Base-by-base conservation (phyloP, 495 filamentous ascomycete species). In the Neurospora sp. region DNA sequence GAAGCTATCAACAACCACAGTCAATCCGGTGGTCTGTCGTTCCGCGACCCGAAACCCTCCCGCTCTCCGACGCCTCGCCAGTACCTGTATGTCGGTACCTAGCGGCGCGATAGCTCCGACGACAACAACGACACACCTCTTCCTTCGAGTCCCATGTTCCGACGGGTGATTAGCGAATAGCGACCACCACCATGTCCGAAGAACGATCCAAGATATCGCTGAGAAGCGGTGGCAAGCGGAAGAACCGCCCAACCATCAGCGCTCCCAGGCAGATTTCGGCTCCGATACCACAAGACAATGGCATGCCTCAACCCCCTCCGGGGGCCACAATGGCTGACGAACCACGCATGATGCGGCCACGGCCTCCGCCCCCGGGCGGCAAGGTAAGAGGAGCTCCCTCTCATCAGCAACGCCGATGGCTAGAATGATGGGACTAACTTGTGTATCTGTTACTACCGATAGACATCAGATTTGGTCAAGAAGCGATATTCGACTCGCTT, bases 401-500 rank as follows among this genome's bases (percentile, higher is more conserved):
- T 8, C 20, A 37, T 72, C 31, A 66, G 54, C 35, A 8, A 39
- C 41, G 20, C 62, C 31, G 38, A 40, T 39, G 46, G 14, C 66
- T 20, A 14, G 38, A 39, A 16, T 60, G 5, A 14, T 31, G 49
- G 20, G 70, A 20, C 69, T 78, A 71, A 78, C 75, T 14, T 2
- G 62, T 35, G 12, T 38, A 3, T 9, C 49, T 27, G 54, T 9
- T 37, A 12, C 37, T 35, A 60, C 18, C 74, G 71, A 54, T 69
- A 93, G 84, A 97, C 95, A 4, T 91, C 93, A 27, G 96, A 99
- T 81, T 85, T 98, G 70, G 96, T 99, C 70, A 98, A 98, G 83
- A 86, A 93, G 73, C 86, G 96, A 72, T 98, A 98, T 81, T 98
- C 96, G 20, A 94, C 94, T 39, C 89, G 95, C 70, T 97, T 97